These are phyloP conservation scores for Hygrocybe punicea DNA, from an alignment of 768 basidiomycete species.

Conservation along the genomic window DNA sequence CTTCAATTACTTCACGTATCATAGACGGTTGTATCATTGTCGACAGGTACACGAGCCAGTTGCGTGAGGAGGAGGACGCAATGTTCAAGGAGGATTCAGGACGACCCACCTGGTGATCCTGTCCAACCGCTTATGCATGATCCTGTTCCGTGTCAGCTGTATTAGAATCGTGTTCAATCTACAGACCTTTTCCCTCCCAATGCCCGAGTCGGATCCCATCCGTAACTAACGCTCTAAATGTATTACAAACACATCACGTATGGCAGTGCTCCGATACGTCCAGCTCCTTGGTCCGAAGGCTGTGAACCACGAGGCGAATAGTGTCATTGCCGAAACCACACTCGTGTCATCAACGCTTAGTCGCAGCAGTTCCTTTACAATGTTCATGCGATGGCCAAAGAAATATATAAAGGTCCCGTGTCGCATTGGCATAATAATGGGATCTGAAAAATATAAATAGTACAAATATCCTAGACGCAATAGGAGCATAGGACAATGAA, in stretches of 20 bases:
- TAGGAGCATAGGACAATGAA: neutral
- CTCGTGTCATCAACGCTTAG: neutral
- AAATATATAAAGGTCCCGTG: neutral
- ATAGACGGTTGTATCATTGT: conserved; percentile 50
- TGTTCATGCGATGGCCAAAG: too few species aligned
- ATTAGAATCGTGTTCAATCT: neutral
- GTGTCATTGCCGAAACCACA: neutral
- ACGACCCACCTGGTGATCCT: conserved; percentile 8
- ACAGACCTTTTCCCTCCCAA: neutral
- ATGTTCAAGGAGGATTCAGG: conserved; percentile 36
- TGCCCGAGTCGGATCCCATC: neutral
- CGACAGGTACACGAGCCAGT: conserved; percentile 42
- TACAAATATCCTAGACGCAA: neutral
- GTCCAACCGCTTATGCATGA: neutral
- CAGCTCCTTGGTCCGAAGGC: too few species aligned
- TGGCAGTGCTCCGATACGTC: too few species aligned
- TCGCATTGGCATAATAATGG: neutral
- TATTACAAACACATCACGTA: too few species aligned
- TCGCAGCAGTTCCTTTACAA: too few species aligned
- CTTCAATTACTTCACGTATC: conserved; percentile 3
- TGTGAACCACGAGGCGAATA: too few species aligned
- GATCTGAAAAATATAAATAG: neutral
- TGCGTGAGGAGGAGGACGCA: conserved; percentile 43
- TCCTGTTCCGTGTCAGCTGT: conserved; percentile 46
- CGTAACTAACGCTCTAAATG: too few species aligned